These are phyloP conservation scores for Globisporangium alternatum DNA, from an alignment of 352 stramenopile genomes.

Conservation along the genomic window DNA sequence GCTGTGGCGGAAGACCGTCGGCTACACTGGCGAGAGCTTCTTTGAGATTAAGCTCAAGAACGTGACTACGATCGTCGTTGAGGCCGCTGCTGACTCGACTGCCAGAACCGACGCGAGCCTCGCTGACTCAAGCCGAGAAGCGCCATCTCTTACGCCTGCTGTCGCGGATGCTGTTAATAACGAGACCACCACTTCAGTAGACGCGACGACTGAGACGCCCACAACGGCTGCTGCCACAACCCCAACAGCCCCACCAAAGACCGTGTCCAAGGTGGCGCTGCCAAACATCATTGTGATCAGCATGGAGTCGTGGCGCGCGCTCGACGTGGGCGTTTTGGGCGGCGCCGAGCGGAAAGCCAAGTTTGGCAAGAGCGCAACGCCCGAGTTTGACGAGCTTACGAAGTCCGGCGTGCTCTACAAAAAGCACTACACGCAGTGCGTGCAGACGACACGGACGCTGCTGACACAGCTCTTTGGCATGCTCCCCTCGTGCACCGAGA, in stretches of 20 bases:
- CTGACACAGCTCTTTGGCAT: constrained; percentile 73
- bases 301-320: constrained; percentile 65
- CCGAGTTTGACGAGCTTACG: constrained; percentile 55
- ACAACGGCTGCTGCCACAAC: background rate
- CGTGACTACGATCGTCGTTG: constrained; percentile 12
- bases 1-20: constrained; percentile 59
- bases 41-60: constrained; percentile 53
- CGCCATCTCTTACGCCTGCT: background rate
- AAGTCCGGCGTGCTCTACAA: constrained; percentile 54
- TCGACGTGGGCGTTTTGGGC: constrained; percentile 68
- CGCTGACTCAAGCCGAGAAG: background rate
- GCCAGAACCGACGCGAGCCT: constrained; percentile 8
- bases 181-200: background rate
- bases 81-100: background rate
- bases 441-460: constrained; percentile 64
- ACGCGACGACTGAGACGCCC: background rate
- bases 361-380: constrained; percentile 48
- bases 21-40: constrained; percentile 43
- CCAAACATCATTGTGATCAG: constrained; percentile 77
- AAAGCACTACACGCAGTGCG: constrained; percentile 70
- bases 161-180: background rate
- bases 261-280: constrained; percentile 11
- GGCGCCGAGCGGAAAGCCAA: constrained; percentile 37
- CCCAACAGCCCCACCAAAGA: background rate
- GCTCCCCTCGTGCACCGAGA: constrained; percentile 66